Evolutionary conservation across 2,329 filamentous ascomycete genomes (phyloP).

Genomic region (Epichloe bromicola): DNA sequence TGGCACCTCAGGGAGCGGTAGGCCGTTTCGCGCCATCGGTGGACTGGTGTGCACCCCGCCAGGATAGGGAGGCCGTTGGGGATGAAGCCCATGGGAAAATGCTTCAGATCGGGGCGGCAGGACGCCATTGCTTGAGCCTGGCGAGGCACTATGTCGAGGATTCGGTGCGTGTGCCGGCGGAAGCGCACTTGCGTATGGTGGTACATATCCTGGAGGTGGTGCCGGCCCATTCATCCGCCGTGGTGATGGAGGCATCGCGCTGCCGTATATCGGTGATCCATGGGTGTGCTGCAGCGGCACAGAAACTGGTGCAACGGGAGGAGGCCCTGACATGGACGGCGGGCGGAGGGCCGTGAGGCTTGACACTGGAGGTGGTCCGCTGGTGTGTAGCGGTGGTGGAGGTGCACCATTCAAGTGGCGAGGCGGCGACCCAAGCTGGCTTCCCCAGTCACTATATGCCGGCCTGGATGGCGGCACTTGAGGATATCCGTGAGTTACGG

Average conservation of each 20-base stretch:
- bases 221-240: slow-evolving; percentile 30
- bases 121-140: slow-evolving; percentile 20
- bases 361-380: slow-evolving; percentile 15
- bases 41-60: slow-evolving; percentile 32
- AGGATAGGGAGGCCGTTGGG: slow-evolving; percentile 29
- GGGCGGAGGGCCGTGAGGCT: slow-evolving; percentile 35
- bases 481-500: slow-evolving; percentile 14
- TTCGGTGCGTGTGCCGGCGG: slow-evolving; percentile 14
- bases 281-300: slow-evolving; percentile 28
- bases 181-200: slow-evolving; percentile 17
- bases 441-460: slow-evolving; percentile 34
- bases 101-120: slow-evolving; percentile 21
- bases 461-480: slow-evolving; percentile 14
- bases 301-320: slow-evolving; percentile 26
- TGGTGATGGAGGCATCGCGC: slow-evolving; percentile 36
- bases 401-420: slow-evolving; percentile 38
- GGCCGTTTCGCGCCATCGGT: slow-evolving; percentile 28
- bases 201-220: slow-evolving; percentile 28
- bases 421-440: slow-evolving; percentile 34
- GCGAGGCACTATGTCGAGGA: slow-evolving; percentile 16
- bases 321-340: slow-evolving; percentile 30
- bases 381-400: slow-evolving; percentile 20
- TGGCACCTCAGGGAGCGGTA: slow-evolving; percentile 11
- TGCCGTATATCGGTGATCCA: slow-evolving; percentile 22
- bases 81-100: slow-evolving; percentile 28